These are phyloP conservation scores for Lophiostoma macrostomum DNA, from an alignment of 495 filamentous ascomycete genomes.

Conservation along the genomic window DNA sequence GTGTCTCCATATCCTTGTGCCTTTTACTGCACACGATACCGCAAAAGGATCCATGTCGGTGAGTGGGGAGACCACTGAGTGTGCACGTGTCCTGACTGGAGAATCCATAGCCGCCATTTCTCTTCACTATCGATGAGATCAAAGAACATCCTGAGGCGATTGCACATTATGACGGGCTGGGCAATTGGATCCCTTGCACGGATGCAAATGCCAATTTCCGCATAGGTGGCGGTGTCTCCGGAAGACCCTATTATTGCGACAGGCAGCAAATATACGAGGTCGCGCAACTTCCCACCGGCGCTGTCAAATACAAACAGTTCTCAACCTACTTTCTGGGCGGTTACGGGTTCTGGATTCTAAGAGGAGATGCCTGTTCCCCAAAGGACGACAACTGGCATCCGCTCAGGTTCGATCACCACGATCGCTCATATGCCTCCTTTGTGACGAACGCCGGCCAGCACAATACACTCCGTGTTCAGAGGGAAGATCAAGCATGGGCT, in stretches of 20 bases:
- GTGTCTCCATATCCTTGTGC: not conserved
- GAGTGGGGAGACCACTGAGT: not conserved
- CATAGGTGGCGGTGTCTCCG: constrained; percentile 5
- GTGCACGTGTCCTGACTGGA: not conserved
- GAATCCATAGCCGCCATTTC: constrained; percentile 6
- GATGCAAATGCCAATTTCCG: constrained; percentile 6
- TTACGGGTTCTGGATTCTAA: constrained; percentile 18
- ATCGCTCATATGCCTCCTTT: constrained; percentile 1
- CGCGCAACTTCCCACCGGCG: not conserved
- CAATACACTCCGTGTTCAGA: constrained; percentile 19
- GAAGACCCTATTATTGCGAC: constrained; percentile 13
- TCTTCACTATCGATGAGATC: constrained; percentile 31
- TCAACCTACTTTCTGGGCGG: constrained; percentile 25
- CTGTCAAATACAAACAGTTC: constrained; percentile 6
- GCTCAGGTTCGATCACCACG: constrained; percentile 23
- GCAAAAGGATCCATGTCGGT: constrained; percentile 16
- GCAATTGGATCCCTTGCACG: constrained; percentile 20
- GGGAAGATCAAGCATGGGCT: constrained; percentile 27
- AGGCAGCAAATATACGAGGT: constrained; percentile 5
- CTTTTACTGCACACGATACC: not conserved
- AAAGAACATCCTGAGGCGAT: not conserved
- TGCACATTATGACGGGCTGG: not conserved
- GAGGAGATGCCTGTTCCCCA: constrained; percentile 14
- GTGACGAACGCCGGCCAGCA: constrained; percentile 20
- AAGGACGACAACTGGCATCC: constrained; percentile 12